Percentiles rank a stretch among this genome's conserved stretches.
phyloP scores from a whole-genome alignment of 176 grass and related monocot genomes.

The Raddia distichophylla region DNA sequence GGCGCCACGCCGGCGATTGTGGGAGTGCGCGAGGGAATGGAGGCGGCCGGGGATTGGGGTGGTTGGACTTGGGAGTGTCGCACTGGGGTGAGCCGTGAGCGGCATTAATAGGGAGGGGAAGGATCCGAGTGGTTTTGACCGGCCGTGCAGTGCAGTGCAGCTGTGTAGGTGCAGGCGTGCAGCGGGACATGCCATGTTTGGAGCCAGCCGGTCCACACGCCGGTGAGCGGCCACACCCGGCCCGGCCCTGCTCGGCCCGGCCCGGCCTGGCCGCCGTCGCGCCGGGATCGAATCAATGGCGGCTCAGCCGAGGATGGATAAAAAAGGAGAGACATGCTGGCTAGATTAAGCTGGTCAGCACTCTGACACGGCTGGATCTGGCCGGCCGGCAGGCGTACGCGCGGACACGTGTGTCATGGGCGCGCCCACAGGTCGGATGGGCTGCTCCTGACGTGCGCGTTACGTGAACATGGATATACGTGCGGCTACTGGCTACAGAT shows the following conservation, averaged over 20 bases:
- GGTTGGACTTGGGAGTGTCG: background rate
- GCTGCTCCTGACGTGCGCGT: slow-evolving; percentile 3
- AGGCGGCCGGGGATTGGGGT: background rate
- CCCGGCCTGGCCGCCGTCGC: background rate
- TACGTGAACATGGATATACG: background rate
- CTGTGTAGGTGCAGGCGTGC: background rate
- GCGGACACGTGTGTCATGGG: background rate
- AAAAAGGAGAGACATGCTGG: background rate
- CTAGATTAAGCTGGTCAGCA: background rate
- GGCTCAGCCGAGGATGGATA: background rate
- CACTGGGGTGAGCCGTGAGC: background rate
- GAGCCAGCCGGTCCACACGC: background rate
- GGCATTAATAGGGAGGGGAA: background rate
- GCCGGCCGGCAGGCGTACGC: background rate
- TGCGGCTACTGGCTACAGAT: background rate
- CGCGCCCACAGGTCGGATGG: slow-evolving; percentile 3
- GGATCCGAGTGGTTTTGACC: background rate
- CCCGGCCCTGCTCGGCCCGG: slow-evolving; percentile 11
- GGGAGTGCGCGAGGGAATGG: background rate
- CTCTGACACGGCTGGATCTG: background rate
- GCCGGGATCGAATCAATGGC: slow-evolving; percentile 19
- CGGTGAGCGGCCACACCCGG: slow-evolving; percentile 10
- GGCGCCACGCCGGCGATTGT: background rate
- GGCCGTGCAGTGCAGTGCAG: background rate
- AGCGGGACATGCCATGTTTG: slow-evolving; percentile 14